phyloP scores from a whole-genome alignment of 1,284 basidiomycete genomes.

The Sphaerobolus stellatus region DNA sequence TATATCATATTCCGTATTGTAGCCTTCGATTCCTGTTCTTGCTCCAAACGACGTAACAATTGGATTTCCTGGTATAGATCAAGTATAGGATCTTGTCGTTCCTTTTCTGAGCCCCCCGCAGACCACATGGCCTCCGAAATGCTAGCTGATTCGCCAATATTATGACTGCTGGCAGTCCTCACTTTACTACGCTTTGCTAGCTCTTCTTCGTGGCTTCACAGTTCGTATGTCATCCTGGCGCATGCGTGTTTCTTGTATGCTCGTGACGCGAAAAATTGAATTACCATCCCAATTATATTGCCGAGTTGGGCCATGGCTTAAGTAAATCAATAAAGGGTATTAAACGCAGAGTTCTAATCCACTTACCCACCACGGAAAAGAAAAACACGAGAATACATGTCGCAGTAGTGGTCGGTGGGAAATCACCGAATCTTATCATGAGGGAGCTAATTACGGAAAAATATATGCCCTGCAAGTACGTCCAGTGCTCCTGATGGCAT shows the following conservation, averaged over 20 bases:
- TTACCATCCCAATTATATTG: conserved; percentile 13
- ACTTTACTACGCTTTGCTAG: too few species aligned
- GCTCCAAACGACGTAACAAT: conserved; percentile 11
- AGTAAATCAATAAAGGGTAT: too few species aligned
- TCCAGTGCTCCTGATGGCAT: conserved; percentile 21
- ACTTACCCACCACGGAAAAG: background rate
- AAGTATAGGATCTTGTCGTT: conserved; percentile 3
- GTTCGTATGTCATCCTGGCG: conserved; percentile 5
- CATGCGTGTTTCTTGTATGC: conserved; percentile 4
- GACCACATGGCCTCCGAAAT: too few species aligned
- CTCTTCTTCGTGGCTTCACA: conserved; percentile 13
- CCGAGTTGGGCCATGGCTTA: conserved; percentile 50
- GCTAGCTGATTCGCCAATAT: too few species aligned
- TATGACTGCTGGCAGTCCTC: too few species aligned
- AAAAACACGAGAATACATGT: conserved; percentile 20
- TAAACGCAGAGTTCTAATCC: too few species aligned
- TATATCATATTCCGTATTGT: conserved; percentile 1
- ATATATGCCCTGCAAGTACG: conserved; percentile 29
- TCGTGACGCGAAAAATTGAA: conserved; percentile 13
- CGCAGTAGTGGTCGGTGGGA: conserved; percentile 19
- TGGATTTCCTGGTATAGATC: conserved; percentile 12
- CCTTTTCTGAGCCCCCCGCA: too few species aligned
- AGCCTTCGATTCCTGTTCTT: conserved; percentile 1
- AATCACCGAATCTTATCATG: conserved; percentile 39
- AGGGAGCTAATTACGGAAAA: conserved; percentile 27